Evolutionary conservation across 2,329 filamentous ascomycete genomes (phyloP), one percentile per base, ranked within the genome.

Genomic region (Diaporthe caulivora): DNA sequence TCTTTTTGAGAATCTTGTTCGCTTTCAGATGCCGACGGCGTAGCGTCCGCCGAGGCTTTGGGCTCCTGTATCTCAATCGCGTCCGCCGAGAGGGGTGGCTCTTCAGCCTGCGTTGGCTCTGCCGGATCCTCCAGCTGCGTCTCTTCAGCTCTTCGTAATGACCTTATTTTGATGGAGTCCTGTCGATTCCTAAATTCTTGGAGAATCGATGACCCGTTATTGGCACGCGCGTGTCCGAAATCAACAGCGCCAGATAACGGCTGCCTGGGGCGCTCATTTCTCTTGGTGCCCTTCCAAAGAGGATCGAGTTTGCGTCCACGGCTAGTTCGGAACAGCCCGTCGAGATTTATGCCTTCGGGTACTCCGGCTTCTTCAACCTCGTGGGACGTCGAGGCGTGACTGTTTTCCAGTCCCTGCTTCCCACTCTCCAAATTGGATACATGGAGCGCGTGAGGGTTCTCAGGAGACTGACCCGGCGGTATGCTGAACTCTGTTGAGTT

Each of bases 251-350:
- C 62, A 44, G 71, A 68, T n/a, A 64, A 40, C 17, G 62, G 34
- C 26, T 74, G 67, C 15, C 64, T 47, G 21, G 60, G 62, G 2
- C 60, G 53, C 18, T 71, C 55, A 21, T 13, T 17, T 7, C 58
- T 62, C 40, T 73, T 75, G 49, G 72, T 65, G 4, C 71, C 74
- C n/a, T 75, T 73, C 74, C 74, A 75, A 13, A 71, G 53, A 54
- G 74, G 71, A 51, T 53, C 70, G 37, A 75, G 60, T 37, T 11
- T 71, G 54, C 10, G 51, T 13, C 73, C 62, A 11, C 74, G 72
- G 55, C 57, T 74, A 26, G 74, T 75, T 21, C 72, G 74, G 26
- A 75, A 75, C 18, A 75, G 60, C 17, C 62, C 49, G 3, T 75
- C 72, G 21, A 75, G 40, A 21, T 69, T 60, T 13, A 75, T 42